Conservation (phyloP, 176 grass and related monocot species). For the Lolium perenne region DNA sequence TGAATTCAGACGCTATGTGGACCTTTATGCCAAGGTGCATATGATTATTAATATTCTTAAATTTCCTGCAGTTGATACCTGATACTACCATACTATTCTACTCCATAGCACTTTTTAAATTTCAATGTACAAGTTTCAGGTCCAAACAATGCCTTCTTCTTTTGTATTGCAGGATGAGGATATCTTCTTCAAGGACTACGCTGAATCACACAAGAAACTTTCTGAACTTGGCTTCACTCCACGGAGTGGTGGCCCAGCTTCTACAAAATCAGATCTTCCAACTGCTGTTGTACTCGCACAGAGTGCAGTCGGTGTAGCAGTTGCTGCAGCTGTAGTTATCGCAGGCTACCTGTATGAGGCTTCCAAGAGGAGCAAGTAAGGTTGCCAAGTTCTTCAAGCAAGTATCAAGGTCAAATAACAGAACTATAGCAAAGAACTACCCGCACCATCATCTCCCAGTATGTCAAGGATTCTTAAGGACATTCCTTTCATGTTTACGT, state of each 20-base stretch:
- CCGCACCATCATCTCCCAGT: neutral
- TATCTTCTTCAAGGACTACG: slow-evolving; percentile 85
- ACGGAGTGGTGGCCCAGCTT: slow-evolving; percentile 43
- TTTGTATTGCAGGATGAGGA: slow-evolving; percentile 75
- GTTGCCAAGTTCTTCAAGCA: neutral
- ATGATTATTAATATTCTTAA: neutral
- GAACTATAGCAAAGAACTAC: slow-evolving; percentile 16
- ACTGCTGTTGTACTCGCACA: slow-evolving; percentile 60
- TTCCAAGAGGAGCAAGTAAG: slow-evolving; percentile 67
- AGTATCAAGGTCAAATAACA: slow-evolving; percentile 42
- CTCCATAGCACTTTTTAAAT: neutral
- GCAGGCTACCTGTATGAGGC: slow-evolving; percentile 75
- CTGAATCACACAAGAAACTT: slow-evolving; percentile 91
- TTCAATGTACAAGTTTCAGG: slow-evolving; percentile 15
- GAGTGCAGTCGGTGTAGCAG: slow-evolving; percentile 76
- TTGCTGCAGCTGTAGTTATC: slow-evolving; percentile 78
- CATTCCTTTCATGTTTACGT: slow-evolving; percentile 24
- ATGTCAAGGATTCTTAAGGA: neutral
- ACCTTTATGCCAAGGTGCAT: slow-evolving; percentile 86
- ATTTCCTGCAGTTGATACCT: neutral
- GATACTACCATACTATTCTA: neutral
- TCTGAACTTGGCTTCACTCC: slow-evolving; percentile 85
- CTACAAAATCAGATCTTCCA: slow-evolving; percentile 51
- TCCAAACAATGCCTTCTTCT: slow-evolving; percentile 27
- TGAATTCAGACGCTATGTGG: slow-evolving; percentile 81